Evolutionary conservation across 2,329 filamentous ascomycete genomes (phyloP), one percentile per base, ranked within the genome.

Genomic region (Calonectria pseudoreteaudii): DNA sequence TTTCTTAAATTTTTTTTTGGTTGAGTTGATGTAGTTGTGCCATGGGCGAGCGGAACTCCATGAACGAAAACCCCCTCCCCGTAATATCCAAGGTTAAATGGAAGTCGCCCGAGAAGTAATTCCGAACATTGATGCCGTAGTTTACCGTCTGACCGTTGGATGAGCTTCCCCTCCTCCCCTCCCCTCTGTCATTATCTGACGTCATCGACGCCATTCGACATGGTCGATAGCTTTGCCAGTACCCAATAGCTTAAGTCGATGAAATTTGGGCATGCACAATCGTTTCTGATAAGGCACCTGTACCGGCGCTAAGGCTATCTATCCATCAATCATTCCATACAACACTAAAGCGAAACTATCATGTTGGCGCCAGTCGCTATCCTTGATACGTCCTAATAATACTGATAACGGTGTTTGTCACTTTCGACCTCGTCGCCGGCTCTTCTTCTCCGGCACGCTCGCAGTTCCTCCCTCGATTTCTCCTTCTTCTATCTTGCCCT

Each of bases 401-500:
- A 26, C 38, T 18, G 31, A 34, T 41, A 20, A 28, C 34, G 7
- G 34, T 18, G 9, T 38, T 44, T 23, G 44, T 72, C 49, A 76
- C 56, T 76, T 74, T 80, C 84, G 91, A 68, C 87, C 88, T 80
- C 88, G 89, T 36, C 89, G 86, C 81, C 90, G 90, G 23, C 86
- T 87, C 80, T 90, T 91, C 78, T 86, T 87, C 81, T 91, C 92
- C 1, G 92, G 90, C 52, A 95, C 87, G 75, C 90, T 91, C n/a
- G 93, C 88, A 68, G 90, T 94, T 0, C 94, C 94, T 66, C 93
- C 93, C 77, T 93, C 91, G 47, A 97, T 84, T 83, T 96, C 94
- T n/a, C 93, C 94, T 38, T 91, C 90, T 71, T 91, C 88, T 41
- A 90, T 79, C 76, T 88, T 83, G 0, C 90, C 92, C 77, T 89